Percentiles rank a stretch among this genome's conserved stretches.
These are phyloP conservation scores for Trichophyton equinum DNA, from an alignment of 2,329 filamentous ascomycete species.

Conservation along the genomic window DNA sequence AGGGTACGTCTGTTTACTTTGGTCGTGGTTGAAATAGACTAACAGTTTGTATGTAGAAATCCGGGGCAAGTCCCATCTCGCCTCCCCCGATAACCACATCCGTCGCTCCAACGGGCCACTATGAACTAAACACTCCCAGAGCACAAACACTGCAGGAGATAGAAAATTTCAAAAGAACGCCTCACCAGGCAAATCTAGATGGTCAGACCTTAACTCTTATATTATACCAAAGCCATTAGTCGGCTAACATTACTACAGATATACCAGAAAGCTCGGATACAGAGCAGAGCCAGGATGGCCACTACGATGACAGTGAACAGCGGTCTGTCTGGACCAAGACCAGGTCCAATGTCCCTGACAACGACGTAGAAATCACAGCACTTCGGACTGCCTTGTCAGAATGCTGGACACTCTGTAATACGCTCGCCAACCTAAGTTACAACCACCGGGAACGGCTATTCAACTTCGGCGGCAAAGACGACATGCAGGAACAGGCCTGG, in stretches of 20 bases:
- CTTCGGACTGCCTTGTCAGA: slow-evolving; percentile 68
- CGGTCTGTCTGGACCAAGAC: slow-evolving; percentile 10
- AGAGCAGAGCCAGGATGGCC: slow-evolving; percentile 8
- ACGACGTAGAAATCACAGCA: slow-evolving; percentile 48
- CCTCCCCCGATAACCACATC: slow-evolving; percentile 66
- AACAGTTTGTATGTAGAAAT: slow-evolving; percentile 14
- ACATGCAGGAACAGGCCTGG: slow-evolving; percentile 80
- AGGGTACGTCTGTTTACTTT: slow-evolving; percentile 10
- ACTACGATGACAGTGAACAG: slow-evolving; percentile 17
- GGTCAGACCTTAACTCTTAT: slow-evolving; percentile 40
- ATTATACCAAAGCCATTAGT: neutral
- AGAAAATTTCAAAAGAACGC: slow-evolving; percentile 39
- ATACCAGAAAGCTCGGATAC: slow-evolving; percentile 23
- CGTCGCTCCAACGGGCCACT: slow-evolving; percentile 53
- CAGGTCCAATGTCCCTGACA: slow-evolving; percentile 34
- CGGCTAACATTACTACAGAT: slow-evolving; percentile 23
- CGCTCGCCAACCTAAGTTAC: slow-evolving; percentile 70
- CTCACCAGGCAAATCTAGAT: slow-evolving; percentile 62
- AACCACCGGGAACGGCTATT: slow-evolving; percentile 71
- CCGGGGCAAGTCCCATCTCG: slow-evolving; percentile 36
- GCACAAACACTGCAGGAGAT: slow-evolving; percentile 73
- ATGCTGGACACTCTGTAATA: slow-evolving; percentile 92
- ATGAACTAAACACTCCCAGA: slow-evolving; percentile 62
- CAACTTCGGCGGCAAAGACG: slow-evolving; percentile 58
- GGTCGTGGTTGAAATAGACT: neutral